Percentiles rank a stretch among this genome's conserved stretches.
These are phyloP conservation scores for Populus trichocarpa DNA, from an alignment of 441 rosid genomes.

Conservation along the genomic window DNA sequence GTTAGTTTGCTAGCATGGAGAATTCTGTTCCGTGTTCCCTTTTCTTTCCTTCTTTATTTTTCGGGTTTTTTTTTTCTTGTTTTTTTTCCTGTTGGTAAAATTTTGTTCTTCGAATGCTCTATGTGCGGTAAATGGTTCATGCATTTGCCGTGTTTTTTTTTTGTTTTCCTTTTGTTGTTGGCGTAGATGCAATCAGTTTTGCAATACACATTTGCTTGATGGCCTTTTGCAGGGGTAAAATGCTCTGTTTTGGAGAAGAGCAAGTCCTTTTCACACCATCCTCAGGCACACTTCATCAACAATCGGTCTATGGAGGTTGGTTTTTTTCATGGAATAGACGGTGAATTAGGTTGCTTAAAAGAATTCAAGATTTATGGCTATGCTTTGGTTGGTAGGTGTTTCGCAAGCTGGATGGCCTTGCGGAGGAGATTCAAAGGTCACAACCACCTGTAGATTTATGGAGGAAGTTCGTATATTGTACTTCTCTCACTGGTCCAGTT, in stretches of 20 bases:
- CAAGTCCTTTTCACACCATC: conserved; percentile 64
- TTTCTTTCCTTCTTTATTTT: not conserved
- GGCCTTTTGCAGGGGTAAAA: conserved; percentile 56
- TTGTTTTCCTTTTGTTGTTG: not conserved
- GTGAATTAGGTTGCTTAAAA: conserved; percentile 5
- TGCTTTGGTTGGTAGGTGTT: conserved; percentile 50
- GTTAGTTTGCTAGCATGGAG: not conserved
- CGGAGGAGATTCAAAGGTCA: conserved; percentile 76
- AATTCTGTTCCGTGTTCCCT: not conserved
- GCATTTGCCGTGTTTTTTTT: not conserved
- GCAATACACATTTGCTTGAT: not conserved
- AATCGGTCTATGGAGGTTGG: conserved; percentile 94
- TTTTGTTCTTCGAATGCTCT: not conserved
- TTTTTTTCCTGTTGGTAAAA: not conserved
- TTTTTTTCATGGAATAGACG: conserved; percentile 8
- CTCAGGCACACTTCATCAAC: conserved; percentile 98
- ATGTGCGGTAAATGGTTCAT: not conserved
- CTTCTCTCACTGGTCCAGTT: conserved; percentile 77
- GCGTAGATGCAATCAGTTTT: not conserved
- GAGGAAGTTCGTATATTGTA: conserved; percentile 92
- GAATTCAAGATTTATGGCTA: not conserved
- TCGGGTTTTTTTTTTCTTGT: no score
- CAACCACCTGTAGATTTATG: conserved; percentile 88
- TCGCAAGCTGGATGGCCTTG: conserved; percentile 72
- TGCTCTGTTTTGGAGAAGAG: conserved; percentile 81